phyloP scores from a whole-genome alignment of 2,329 filamentous ascomycete species.

The Nemania bipapillata region DNA sequence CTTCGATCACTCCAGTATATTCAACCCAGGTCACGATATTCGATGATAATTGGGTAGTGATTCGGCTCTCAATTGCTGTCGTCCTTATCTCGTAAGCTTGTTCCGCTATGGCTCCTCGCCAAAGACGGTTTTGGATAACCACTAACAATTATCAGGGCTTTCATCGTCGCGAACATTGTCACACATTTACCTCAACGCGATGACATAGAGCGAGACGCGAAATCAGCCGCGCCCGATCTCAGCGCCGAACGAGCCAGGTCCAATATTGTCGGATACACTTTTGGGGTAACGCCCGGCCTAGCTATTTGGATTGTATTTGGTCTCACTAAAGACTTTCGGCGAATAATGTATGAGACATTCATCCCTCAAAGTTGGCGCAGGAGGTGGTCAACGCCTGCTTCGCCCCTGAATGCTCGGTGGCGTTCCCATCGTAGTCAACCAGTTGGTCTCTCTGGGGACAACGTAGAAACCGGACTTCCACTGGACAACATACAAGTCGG shows the following conservation, averaged over 20 bases:
- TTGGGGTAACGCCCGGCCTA: constrained; percentile 44
- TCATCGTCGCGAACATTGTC: constrained; percentile 42
- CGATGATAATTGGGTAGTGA: constrained; percentile 43
- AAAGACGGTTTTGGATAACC: not conserved
- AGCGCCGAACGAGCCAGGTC: constrained; percentile 39
- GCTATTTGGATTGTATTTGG: constrained; percentile 46
- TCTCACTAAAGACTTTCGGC: constrained; percentile 41
- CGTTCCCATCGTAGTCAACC: constrained; percentile 8
- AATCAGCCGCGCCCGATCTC: constrained; percentile 41
- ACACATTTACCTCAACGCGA: constrained; percentile 42
- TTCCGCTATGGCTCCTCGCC: not conserved
- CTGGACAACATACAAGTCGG: constrained; percentile 24
- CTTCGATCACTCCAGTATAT: constrained; percentile 21
- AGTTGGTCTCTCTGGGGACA: constrained; percentile 19
- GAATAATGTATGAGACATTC: constrained; percentile 42
- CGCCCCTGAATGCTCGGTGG: constrained; percentile 10
- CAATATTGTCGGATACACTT: constrained; percentile 45
- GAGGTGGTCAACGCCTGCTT: not conserved
- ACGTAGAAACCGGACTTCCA: constrained; percentile 31
- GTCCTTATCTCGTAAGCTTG: constrained; percentile 40
- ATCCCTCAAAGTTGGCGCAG: constrained; percentile 37
- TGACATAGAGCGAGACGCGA: constrained; percentile 38
- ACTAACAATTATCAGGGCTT: constrained; percentile 31
- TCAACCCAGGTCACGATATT: constrained; percentile 33
- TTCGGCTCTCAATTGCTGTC: constrained; percentile 41